phyloP scores from a whole-genome alignment of 352 stramenopile species.

The Chrysophaeum taylorii region DNA sequence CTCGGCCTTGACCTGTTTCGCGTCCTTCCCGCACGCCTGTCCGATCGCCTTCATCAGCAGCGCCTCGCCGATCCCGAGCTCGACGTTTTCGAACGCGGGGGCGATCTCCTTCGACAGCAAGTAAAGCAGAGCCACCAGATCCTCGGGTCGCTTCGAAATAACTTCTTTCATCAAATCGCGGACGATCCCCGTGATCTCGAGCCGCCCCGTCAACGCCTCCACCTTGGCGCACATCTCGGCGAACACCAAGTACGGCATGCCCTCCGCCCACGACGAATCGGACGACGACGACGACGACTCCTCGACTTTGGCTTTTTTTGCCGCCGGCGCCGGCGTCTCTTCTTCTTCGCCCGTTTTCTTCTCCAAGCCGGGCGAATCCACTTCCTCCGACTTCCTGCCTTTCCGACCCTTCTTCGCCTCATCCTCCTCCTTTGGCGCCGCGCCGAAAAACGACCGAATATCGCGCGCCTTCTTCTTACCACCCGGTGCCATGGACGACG shows the following conservation, averaged over 20 bases:
- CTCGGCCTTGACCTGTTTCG: slow-evolving; percentile 84
- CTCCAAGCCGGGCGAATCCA: too few relatives aligned
- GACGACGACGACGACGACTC: neutral
- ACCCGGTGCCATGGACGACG: too few relatives aligned
- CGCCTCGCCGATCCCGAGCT: slow-evolving; percentile 94
- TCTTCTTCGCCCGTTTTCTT: too few relatives aligned
- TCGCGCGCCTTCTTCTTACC: too few relatives aligned
- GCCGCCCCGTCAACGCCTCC: slow-evolving; percentile 24
- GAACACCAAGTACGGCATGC: slow-evolving; percentile 18
- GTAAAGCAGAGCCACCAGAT: neutral
- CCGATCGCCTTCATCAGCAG: slow-evolving; percentile 94
- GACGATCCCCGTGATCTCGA: slow-evolving; percentile 54
- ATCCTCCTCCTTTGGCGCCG: too few relatives aligned
- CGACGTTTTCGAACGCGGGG: slow-evolving; percentile 88
- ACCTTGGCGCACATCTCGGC: slow-evolving; percentile 18
- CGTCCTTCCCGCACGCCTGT: slow-evolving; percentile 73
- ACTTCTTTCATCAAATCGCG: neutral
- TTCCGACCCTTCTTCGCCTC: too few relatives aligned
- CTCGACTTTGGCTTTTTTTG: too few relatives aligned
- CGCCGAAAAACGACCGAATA: too few relatives aligned
- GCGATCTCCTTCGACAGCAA: slow-evolving; percentile 60
- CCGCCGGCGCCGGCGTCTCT: too few relatives aligned
- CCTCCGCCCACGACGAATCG: neutral
- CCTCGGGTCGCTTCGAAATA: neutral
- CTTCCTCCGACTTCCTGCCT: too few relatives aligned